Conservation (phyloP, 306 rosid species). For the Pterocarpus macrocarpus region DNA sequence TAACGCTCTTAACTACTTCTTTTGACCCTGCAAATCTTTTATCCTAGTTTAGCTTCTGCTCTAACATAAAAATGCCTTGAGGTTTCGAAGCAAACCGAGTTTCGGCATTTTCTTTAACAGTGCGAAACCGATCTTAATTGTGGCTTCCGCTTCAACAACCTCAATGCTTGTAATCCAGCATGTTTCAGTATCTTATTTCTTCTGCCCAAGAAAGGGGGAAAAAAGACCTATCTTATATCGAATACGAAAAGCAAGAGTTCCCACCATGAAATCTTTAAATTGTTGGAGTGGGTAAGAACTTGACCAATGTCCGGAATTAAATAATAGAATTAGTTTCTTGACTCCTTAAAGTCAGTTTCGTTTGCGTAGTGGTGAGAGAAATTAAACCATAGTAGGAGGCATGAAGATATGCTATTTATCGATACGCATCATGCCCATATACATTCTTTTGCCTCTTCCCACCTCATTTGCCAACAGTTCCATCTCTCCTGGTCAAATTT, state of each 20-base stretch:
- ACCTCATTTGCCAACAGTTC: neutral
- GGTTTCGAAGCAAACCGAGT: neutral
- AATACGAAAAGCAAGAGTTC: neutral
- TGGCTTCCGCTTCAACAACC: neutral
- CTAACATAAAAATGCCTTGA: neutral
- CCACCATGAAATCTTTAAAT: neutral
- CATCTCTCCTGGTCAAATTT: conserved; percentile 3
- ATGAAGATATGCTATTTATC: too few relatives aligned
- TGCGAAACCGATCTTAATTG: neutral
- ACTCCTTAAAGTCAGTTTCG: neutral
- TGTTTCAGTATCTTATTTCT: neutral
- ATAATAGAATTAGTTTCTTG: neutral
- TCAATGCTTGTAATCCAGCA: neutral
- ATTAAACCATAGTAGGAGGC: neutral
- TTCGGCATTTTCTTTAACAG: neutral
- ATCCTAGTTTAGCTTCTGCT: neutral
- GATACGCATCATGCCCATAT: too few relatives aligned
- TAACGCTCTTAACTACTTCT: neutral
- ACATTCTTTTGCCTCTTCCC: neutral
- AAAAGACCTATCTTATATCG: neutral
- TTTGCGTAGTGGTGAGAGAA: neutral
- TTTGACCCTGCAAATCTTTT: neutral
- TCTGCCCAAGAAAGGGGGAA: neutral
- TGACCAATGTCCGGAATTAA: neutral
- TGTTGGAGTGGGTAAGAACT: neutral